These are phyloP conservation scores for Senna tora DNA, from an alignment of 306 rosid species.

Conservation along the genomic window DNA sequence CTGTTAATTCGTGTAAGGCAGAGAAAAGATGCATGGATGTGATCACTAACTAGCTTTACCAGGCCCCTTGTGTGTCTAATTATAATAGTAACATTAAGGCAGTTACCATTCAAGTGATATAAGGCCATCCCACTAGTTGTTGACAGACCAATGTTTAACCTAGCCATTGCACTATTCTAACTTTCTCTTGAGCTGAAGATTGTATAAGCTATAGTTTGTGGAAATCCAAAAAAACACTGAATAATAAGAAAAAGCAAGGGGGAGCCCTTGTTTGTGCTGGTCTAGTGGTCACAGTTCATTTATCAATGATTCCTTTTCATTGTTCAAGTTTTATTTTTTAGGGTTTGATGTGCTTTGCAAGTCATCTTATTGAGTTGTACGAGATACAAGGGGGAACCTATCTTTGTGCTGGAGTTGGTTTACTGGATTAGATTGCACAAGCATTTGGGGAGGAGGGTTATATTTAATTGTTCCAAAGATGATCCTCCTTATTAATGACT, in stretches of 20 bases:
- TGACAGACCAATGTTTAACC: background rate
- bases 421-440: background rate
- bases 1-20: background rate
- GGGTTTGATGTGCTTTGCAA: background rate
- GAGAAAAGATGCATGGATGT: background rate
- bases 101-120: background rate
- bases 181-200: background rate
- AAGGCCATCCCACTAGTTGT: background rate
- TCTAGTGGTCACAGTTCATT: background rate
- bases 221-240: background rate
- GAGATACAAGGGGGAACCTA: constrained; percentile 3
- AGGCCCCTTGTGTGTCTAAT: background rate
- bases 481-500: background rate
- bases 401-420: constrained; percentile 4
- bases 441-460: background rate
- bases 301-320: constrained; percentile 6
- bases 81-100: background rate
- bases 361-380: background rate
- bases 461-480: background rate
- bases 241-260: background rate
- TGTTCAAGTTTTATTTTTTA: background rate
- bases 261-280: background rate
- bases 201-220: background rate
- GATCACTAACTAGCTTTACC: background rate
- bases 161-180: background rate